Base-by-base conservation (phyloP, 371 early-diverging fungal genomes). In the Entomophthora muscae region DNA sequence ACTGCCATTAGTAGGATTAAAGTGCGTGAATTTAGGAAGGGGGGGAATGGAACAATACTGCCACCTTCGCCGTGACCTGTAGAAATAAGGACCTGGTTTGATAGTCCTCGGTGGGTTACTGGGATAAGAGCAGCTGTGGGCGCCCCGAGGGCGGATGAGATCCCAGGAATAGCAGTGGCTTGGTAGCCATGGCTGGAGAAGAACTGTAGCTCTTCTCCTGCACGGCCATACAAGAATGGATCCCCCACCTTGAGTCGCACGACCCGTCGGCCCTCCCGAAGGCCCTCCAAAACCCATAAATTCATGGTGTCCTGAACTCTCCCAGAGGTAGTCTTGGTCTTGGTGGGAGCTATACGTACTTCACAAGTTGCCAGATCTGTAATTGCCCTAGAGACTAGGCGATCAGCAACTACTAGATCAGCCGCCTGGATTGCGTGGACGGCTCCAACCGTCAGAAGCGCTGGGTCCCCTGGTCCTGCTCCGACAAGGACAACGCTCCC, bases 161-260 rank as follows among this genome's bases (percentile, higher is more conserved):
- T 78, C 23, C 91, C 93, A 1, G 93, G 88, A 0, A 93, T 74
- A 7, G 87, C 76, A 56, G 82, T 77, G 13, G 62, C 54, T 29
- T 84, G 78, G 69, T 75, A 86, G 3, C 84, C 86, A 64, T 75
- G 76, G 51, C 78, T 72, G 29, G 82, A 77, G 72, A 89, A 87
- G 68, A 76, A 85, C 52, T 83, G 55, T 12, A 88, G 72, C 69
- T 94, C 95, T 69, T 94, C 95, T 2, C 85, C 91, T 27, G 91
- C 93, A 24, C 94, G 83, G n/a, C 93, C 93, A 70, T 89, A 94
- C 52, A 94, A 76, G 67, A 90, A 84, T 17, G 91, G 90, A 66
- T 92, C 91, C 2, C 95, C 95, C 61, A 84, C 84, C 77, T 94
- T 92, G 61, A 94, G 77, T 54, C 95, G 75, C 29, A 89, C 89